These are phyloP conservation scores for Schizothecium vesticola DNA, from an alignment of 495 filamentous ascomycete species.

Conservation along the genomic window DNA sequence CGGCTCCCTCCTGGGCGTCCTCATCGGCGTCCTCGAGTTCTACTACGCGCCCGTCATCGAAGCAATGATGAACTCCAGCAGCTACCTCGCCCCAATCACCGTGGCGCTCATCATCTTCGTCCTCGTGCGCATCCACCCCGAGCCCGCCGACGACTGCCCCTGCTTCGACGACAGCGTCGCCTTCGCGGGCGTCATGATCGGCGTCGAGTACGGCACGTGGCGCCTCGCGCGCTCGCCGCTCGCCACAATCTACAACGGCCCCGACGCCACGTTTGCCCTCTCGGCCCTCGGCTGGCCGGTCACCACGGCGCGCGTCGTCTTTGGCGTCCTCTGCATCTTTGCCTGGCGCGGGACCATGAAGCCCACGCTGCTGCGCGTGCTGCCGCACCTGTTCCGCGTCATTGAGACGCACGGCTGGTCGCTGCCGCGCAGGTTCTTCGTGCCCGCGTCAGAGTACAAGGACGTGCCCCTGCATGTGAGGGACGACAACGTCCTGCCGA, in stretches of 20 bases:
- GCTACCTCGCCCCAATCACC: constrained; percentile 53
- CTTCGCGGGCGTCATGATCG: constrained; percentile 84
- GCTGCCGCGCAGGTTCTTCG: constrained; percentile 82
- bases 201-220: constrained; percentile 74
- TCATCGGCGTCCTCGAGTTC: constrained; percentile 63
- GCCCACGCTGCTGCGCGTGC: constrained; percentile 64
- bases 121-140: constrained; percentile 84
- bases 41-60: constrained; percentile 64
- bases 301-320: constrained; percentile 57
- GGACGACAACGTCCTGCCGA: constrained; percentile 82
- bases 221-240: constrained; percentile 60
- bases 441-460: constrained; percentile 83
- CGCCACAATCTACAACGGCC: constrained; percentile 47
- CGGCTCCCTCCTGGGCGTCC: constrained; percentile 68
- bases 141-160: constrained; percentile 93
- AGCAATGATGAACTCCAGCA: constrained; percentile 53
- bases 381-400: constrained; percentile 83
- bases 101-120: constrained; percentile 61
- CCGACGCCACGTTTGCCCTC: constrained; percentile 51
- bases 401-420: constrained; percentile 72
- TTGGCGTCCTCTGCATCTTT: constrained; percentile 80
- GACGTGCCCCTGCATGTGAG: constrained; percentile 70
- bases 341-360: constrained; percentile 86
- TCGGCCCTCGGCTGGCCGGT: constrained; percentile 53
- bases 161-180: constrained; percentile 96